Base-by-base conservation (phyloP, 805 yeast species). In the Kluyveromyces aestuarii region DNA sequence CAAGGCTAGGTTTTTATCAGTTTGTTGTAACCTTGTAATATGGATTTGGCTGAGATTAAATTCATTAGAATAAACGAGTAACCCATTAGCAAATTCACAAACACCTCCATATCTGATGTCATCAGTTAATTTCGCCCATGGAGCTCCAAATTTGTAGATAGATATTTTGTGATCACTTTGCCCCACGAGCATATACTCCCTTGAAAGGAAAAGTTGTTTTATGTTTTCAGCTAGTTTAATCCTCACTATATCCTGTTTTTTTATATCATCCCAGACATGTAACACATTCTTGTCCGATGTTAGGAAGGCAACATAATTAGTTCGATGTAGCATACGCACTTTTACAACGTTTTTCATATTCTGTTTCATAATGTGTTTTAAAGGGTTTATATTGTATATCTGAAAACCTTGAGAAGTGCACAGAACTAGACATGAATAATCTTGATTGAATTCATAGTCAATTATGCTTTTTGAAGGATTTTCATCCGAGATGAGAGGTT, bases 221-320 rank as follows among this genome's bases (percentile, higher is more conserved):
- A 91, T 82, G 0, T 91, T 86, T 42, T 82, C 77, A 72, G 77
- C 75, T 61, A 90, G 88, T 62, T 87, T 93, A 50, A 93, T 67
- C 37, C 76, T 75, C 17, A 87, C 71, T 4, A 90, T 84, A 27
- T 82, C 81, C 55, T 81, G 81, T 53, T 82, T 76, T 65, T 87
- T 86, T 51, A 87, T 66, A 63, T 91, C 98, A 66, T 91, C 97
- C 96, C 96, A 93, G 16, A 91, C 82, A 36, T 88, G 75, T 37
- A 89, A 77, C 63, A 85, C 86, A 67, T 87, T 87, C 52, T 76
- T 74, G 1, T 96, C 96, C 16, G 96, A 96, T 1, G 97, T 96
- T 0, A 89, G 87, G 40, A 93, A 68, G 0, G 91, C 96, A 47
- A 91, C 73, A 62, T 89, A 90, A 67, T 91, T 91, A 0, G 97